Conservation (phyloP, 73 alveolate genomes). For the Paramecium bursaria region DNA sequence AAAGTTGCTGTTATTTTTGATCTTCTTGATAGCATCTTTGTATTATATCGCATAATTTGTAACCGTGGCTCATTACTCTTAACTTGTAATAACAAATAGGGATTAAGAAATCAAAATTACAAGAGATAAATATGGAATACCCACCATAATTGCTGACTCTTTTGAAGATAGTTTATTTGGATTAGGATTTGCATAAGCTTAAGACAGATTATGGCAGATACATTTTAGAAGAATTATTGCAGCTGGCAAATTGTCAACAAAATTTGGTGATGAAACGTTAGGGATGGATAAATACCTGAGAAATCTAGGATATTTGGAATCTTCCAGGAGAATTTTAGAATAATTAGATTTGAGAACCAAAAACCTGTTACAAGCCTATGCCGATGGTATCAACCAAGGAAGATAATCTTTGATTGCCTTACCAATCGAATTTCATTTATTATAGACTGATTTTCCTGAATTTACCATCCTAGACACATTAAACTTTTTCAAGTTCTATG, state of each 20-base stretch:
- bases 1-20: too few species aligned
- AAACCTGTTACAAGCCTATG: slow-evolving; percentile 72
- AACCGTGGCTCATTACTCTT: too few species aligned
- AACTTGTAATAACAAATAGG: too few species aligned
- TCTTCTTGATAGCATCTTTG: too few species aligned
- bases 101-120: slow-evolving; percentile 52
- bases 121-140: slow-evolving; percentile 69
- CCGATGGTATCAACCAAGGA: slow-evolving; percentile 93
- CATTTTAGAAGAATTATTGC: slow-evolving; percentile 42
- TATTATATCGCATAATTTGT: too few species aligned
- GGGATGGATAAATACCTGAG: slow-evolving; percentile 88
- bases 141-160: slow-evolving; percentile 59
- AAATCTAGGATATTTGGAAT: slow-evolving; percentile 76
- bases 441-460: slow-evolving; percentile 74
- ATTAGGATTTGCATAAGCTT: slow-evolving; percentile 64
- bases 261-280: slow-evolving; percentile 69
- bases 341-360: slow-evolving; percentile 70
- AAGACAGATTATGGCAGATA: slow-evolving; percentile 65
- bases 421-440: slow-evolving; percentile 88
- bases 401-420: slow-evolving; percentile 71
- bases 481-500: slow-evolving; percentile 75
- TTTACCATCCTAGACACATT: slow-evolving; percentile 85
- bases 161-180: slow-evolving; percentile 57
- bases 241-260: slow-evolving; percentile 58
- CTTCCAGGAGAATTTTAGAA: slow-evolving; percentile 77